phyloP scores from a whole-genome alignment of 768 basidiomycete genomes.

The Omphalotus guepiniiformis region DNA sequence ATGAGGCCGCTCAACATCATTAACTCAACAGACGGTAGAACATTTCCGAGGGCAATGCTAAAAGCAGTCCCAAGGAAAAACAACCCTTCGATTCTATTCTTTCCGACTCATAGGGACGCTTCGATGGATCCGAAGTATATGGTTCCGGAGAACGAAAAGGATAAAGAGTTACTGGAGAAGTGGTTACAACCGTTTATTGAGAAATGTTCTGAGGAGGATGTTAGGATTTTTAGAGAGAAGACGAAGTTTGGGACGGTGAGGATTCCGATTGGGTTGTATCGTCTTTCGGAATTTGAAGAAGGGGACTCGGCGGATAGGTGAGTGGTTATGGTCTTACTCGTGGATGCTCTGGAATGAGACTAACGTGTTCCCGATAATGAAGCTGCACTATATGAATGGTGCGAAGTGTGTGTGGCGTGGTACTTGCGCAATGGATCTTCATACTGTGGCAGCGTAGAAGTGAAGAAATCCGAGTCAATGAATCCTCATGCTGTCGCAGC shows the following conservation, averaged over 20 bases:
- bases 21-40: neutral
- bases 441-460: too few relatives aligned
- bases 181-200: neutral
- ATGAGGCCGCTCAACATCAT: neutral
- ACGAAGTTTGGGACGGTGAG: neutral
- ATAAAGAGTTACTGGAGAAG: neutral
- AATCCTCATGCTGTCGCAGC: too few relatives aligned
- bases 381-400: too few relatives aligned
- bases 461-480: too few relatives aligned
- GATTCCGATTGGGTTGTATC: neutral
- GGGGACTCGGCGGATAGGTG: too few relatives aligned
- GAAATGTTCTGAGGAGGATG: neutral
- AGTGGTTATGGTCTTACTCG: too few relatives aligned
- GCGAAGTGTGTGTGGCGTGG: too few relatives aligned
- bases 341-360: too few relatives aligned
- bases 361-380: too few relatives aligned
- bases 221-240: neutral
- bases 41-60: neutral
- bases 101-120: neutral
- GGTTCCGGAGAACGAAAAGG: neutral
- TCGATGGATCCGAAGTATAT: neutral
- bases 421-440: too few relatives aligned
- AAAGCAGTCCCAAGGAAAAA: neutral
- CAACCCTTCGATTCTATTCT: neutral
- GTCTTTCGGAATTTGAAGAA: neutral